Conservation (phyloP, 106 monocot species). For the Platanthera guangdongensis region DNA sequence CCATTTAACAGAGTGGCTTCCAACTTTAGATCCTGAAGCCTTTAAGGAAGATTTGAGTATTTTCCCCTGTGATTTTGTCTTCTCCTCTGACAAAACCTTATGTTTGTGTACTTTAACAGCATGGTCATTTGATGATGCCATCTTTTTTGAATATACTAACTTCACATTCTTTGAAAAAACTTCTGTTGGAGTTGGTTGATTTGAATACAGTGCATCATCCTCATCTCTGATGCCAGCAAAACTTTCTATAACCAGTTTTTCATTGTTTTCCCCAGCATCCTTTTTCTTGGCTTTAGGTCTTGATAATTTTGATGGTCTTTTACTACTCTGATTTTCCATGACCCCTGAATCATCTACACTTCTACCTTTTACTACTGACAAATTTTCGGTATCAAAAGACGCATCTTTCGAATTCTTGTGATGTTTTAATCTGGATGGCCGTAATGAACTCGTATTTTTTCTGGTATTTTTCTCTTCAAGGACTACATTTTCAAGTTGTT, state of each 20-base stretch:
- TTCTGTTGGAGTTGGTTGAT: not conserved
- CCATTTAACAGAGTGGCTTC: conserved; percentile 57
- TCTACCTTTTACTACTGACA: not conserved
- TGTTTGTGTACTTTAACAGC: conserved; percentile 1
- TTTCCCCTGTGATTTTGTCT: conserved; percentile 6
- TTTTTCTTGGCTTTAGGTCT: conserved; percentile 21
- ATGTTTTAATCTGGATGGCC: conserved; percentile 18
- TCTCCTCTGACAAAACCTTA: conserved; percentile 5
- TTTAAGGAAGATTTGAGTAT: conserved; percentile 61
- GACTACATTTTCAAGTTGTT: conserved; percentile 27
- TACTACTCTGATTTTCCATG: not conserved
- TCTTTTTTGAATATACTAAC: not conserved
- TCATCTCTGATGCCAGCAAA: not conserved
- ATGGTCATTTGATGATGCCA: not conserved
- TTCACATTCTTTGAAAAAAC: not conserved
- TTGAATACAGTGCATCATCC: not conserved
- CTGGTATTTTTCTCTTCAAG: conserved; percentile 16
- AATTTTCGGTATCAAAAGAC: not conserved
- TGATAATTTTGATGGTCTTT: conserved; percentile 14
- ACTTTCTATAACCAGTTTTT: conserved; percentile 13
- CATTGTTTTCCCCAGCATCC: not conserved
- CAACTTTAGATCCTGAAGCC: conserved; percentile 20
- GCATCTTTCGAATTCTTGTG: not conserved
- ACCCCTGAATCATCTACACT: not conserved
- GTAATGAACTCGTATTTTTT: conserved; percentile 13